Percentiles rank a stretch among this genome's conserved stretches.
phyloP scores from a whole-genome alignment of 2,329 filamentous ascomycete genomes.

The Fusarium chuoi region DNA sequence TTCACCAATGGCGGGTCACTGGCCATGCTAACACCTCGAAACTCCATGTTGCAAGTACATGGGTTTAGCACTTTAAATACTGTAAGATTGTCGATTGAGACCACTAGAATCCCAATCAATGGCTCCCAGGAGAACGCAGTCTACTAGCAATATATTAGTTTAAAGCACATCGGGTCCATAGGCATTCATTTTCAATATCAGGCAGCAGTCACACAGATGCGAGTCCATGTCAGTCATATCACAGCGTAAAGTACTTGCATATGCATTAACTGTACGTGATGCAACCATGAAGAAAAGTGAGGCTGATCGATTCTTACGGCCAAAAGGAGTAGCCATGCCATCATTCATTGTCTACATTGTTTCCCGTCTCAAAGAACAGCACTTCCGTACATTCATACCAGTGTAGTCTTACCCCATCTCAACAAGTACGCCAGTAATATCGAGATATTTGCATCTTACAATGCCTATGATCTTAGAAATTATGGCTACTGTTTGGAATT shows the following conservation, averaged over 20 bases:
- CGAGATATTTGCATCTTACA: background rate
- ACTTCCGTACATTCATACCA: background rate
- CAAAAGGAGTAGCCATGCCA: background rate
- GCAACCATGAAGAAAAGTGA: background rate
- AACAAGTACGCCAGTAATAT: too few species aligned
- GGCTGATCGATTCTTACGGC: background rate
- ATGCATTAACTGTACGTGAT: background rate
- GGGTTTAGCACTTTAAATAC: background rate
- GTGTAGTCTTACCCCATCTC: too few species aligned
- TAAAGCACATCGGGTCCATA: background rate
- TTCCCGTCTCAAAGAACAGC: background rate
- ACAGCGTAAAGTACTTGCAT: slow-evolving; percentile 3
- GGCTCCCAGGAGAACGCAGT: background rate
- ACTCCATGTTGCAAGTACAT: background rate
- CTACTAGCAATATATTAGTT: background rate
- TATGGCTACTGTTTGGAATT: background rate
- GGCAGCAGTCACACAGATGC: slow-evolving; percentile 1
- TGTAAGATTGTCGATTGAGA: background rate
- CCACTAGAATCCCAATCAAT: background rate
- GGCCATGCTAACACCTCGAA: background rate
- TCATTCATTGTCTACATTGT: background rate
- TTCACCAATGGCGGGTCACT: background rate
- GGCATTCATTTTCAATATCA: background rate
- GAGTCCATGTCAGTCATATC: background rate
- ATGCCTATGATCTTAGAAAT: background rate